phyloP scores from a whole-genome alignment of 1,139 yeast species.

The Nadsonia starkeyi-henricii region DNA sequence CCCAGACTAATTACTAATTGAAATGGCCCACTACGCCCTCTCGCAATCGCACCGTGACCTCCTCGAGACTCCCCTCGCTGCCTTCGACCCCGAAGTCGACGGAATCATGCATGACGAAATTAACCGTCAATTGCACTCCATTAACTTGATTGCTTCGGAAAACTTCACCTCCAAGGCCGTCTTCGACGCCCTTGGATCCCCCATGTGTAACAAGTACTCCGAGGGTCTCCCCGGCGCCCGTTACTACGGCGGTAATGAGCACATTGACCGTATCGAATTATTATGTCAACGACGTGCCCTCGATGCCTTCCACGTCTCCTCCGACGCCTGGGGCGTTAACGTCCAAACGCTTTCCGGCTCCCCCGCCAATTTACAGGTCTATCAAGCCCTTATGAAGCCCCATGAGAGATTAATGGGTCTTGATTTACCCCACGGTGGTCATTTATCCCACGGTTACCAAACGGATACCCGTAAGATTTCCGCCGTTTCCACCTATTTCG shows the following conservation, averaged over 20 bases:
- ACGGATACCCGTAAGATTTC: constrained; percentile 91
- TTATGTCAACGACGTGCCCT: constrained; percentile 90
- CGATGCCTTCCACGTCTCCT: constrained; percentile 64
- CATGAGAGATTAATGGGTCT: constrained; percentile 96
- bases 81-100: constrained; percentile 24
- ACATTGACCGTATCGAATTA: constrained; percentile 83
- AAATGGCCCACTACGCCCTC: background rate
- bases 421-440: constrained; percentile 97
- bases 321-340: constrained; percentile 94
- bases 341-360: constrained; percentile 95
- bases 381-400: constrained; percentile 87
- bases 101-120: constrained; percentile 75
- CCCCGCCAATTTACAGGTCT: constrained; percentile 93
- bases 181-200: constrained; percentile 92
- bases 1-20: no score
- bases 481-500: constrained; percentile 90
- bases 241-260: constrained; percentile 94
- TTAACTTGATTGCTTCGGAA: constrained; percentile 90
- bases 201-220: constrained; percentile 96
- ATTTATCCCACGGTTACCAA: constrained; percentile 95
- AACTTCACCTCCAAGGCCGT: constrained; percentile 95
- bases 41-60: constrained; percentile 3
- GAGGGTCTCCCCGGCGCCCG: constrained; percentile 97
- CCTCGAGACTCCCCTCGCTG: constrained; percentile 17
- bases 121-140: constrained; percentile 86